Percentiles rank a stretch among this genome's conserved stretches.
Conservation (phyloP, 2,329 filamentous ascomycete genomes). For the Aspergillus transmontanensis region DNA sequence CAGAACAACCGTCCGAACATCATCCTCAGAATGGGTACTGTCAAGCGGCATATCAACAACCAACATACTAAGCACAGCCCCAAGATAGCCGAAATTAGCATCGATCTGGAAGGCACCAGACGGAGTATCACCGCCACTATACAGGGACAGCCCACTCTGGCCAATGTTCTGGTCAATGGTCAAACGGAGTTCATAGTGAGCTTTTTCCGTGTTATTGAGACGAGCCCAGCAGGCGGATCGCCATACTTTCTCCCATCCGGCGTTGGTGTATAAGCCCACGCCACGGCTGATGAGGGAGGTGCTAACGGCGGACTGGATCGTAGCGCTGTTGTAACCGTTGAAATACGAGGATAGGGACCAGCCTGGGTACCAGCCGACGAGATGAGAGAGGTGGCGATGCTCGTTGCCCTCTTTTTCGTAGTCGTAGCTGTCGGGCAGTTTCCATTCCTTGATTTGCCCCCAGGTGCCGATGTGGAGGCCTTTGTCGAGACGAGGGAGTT, state of each 20-base stretch:
- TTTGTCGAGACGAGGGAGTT: slow-evolving; percentile 18
- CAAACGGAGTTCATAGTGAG: slow-evolving; percentile 45
- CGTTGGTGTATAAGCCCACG: slow-evolving; percentile 52
- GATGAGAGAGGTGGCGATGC: slow-evolving; percentile 58
- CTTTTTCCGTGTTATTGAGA: slow-evolving; percentile 54
- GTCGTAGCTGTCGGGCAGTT: slow-evolving; percentile 41
- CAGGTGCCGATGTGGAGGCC: slow-evolving; percentile 45
- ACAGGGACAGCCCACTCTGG: slow-evolving; percentile 56
- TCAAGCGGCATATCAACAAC: slow-evolving; percentile 48
- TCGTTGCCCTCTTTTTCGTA: slow-evolving; percentile 41
- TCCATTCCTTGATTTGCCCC: slow-evolving; percentile 56
- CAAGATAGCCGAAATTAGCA: slow-evolving; percentile 58
- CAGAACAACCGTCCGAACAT: slow-evolving; percentile 8
- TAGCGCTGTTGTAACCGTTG: slow-evolving; percentile 47
- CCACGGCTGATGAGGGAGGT: slow-evolving; percentile 53
- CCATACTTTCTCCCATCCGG: slow-evolving; percentile 63
- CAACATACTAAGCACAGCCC: slow-evolving; percentile 55
- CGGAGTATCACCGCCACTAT: slow-evolving; percentile 35
- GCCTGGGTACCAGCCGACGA: slow-evolving; percentile 60
- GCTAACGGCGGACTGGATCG: slow-evolving; percentile 43
- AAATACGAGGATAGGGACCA: slow-evolving; percentile 49
- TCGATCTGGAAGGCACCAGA: slow-evolving; percentile 60
- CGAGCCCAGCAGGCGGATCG: slow-evolving; percentile 59
- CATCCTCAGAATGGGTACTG: neutral
- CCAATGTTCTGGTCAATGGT: slow-evolving; percentile 50